Base-by-base conservation (phyloP, 2,329 filamentous ascomycete species). In the Acephala macrosclerotiorum region DNA sequence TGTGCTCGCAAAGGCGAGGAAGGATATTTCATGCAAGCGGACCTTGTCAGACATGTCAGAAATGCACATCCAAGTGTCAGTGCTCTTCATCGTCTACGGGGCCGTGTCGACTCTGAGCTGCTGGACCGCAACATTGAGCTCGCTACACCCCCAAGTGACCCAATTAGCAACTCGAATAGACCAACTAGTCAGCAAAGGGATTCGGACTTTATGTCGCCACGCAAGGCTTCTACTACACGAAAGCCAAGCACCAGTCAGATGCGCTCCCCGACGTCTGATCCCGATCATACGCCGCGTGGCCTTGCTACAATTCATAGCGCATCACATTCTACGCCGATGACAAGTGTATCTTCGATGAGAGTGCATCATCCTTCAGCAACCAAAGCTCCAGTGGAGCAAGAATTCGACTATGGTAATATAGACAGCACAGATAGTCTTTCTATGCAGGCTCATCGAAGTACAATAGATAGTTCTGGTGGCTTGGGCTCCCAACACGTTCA, bases 11-110 rank as follows among this genome's bases (percentile, higher is more conserved):
- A 65, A 56, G 73, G 73, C 14, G 69, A 70, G 26, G 51, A 68
- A 45, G 73, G 73, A 11, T 75, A 65, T 59, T 73, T 73, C 55
- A 69, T 70, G 63, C 67, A 72, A 38, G 49, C 58, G 42, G 70
- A 73, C 56, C 60, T 75, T 14, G 62, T 74, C 29, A 68, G 64
- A 12, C 73, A 75, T 70, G 72, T 74, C 18, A 70, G 61, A 51
- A 45, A 26, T 38, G 45, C 60, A 4, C 73, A 75, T 66, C 70
- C 70, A 25, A 64, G 47, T 29, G 60, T 49, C 53, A 65, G 47
- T 38, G 68, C 72, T 51, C 45, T 74, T 25, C 61, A 69, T 45
- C 64, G 72, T 45, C 66, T 75, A 55, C 64, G 69, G 60, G 68
- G 68, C 26, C 71, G 72, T 42, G 70, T 74, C 14, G 69, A 70